These are phyloP conservation scores for Penicillium sp. DNA, from an alignment of 2,329 filamentous ascomycete genomes.

Conservation along the genomic window DNA sequence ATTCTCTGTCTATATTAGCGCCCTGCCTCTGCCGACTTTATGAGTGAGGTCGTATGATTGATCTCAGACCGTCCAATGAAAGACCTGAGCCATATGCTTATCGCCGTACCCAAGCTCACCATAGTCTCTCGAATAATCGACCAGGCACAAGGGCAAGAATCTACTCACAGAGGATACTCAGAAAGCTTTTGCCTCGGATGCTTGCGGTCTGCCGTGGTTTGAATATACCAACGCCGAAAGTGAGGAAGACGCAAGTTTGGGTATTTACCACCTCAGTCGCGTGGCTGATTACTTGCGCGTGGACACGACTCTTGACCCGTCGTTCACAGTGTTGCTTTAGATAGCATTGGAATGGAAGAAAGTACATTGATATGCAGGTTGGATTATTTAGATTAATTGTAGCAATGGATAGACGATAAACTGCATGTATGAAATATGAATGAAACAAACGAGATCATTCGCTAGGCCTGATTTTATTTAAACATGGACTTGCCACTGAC, in stretches of 20 bases:
- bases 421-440: not conserved
- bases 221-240: conserved; percentile 54
- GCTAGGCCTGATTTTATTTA: not conserved
- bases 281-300: conserved; percentile 54
- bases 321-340: not conserved
- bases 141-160: conserved; percentile 45
- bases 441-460: not conserved
- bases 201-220: conserved; percentile 62
- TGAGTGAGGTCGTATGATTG: no score
- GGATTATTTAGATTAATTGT: no score
- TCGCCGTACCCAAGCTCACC: not conserved
- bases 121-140: conserved; percentile 15
- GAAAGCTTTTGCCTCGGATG: conserved; percentile 50
- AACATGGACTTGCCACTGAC: not conserved
- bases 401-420: not conserved
- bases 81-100: not conserved
- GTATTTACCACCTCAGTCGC: conserved; percentile 60
- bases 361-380: no score
- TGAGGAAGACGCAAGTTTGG: conserved; percentile 56
- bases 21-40: no score
- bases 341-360: not conserved
- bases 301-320: conserved; percentile 27
- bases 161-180: conserved; percentile 51
- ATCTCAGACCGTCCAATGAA: not conserved
- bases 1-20: no score